Conservation (phyloP, 306 rosid genomes). For the Malus sieversii region DNA sequence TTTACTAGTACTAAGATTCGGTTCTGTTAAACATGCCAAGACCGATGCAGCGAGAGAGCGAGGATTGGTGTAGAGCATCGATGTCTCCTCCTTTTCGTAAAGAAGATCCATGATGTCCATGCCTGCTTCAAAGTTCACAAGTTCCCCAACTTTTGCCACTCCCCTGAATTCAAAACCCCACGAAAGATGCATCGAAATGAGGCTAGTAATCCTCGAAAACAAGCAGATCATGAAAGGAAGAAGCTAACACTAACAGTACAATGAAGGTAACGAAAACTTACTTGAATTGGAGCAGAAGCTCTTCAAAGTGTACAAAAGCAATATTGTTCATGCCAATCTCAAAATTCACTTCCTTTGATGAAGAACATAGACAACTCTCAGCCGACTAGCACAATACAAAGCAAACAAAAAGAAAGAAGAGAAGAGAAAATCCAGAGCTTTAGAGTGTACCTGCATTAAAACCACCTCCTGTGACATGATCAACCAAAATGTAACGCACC, state of each 20-base stretch:
- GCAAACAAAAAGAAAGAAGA: not conserved
- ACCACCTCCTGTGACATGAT: conserved; percentile 51
- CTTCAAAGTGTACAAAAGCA: conserved; percentile 59
- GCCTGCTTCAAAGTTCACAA: conserved; percentile 67
- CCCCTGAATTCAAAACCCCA: conserved; percentile 41
- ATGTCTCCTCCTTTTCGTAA: conserved; percentile 69
- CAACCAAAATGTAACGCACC: not conserved
- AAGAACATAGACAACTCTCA: conserved; percentile 9
- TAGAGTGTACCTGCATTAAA: conserved; percentile 62
- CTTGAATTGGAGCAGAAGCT: conserved; percentile 64
- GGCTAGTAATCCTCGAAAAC: not conserved
- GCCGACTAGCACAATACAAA: not conserved
- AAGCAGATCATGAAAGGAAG: not conserved
- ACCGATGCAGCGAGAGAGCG: conserved; percentile 64
- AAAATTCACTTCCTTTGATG: conserved; percentile 62
- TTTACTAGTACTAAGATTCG: not conserved
- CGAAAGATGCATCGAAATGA: not conserved
- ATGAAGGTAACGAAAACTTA: conserved; percentile 18
- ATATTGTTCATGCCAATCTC: conserved; percentile 67
- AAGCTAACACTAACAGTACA: not conserved
- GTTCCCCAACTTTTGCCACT: conserved; percentile 73
- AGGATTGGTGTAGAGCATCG: conserved; percentile 43
- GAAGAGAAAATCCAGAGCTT: conserved; percentile 7
- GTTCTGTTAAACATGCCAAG: conserved; percentile 39
- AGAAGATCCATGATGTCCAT: conserved; percentile 83